Percentiles rank a stretch among this genome's conserved stretches.
These are phyloP conservation scores for Pilasporangium apinafurcum DNA, from an alignment of 352 stramenopile genomes.

Conservation along the genomic window DNA sequence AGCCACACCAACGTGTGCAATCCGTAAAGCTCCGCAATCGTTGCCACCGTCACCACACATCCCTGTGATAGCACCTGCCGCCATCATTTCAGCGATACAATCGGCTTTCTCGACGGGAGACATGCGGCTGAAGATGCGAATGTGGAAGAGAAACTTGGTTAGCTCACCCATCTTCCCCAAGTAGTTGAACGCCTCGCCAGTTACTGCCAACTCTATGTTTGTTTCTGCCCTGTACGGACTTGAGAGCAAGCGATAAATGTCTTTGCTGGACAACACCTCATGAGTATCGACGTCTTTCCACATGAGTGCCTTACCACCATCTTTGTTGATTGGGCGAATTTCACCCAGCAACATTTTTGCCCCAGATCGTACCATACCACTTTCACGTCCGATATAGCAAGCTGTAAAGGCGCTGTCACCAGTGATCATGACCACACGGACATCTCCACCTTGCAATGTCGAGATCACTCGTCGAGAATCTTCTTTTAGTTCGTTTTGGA, in stretches of 20 bases:
- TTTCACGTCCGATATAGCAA: slow-evolving; percentile 32
- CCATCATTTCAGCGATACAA: slow-evolving; percentile 25
- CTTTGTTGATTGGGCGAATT: slow-evolving; percentile 11
- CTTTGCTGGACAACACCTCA: slow-evolving; percentile 11
- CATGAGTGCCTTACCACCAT: slow-evolving; percentile 7
- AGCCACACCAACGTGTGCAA: slow-evolving; percentile 67
- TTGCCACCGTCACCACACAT: slow-evolving; percentile 61
- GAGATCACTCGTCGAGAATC: slow-evolving; percentile 48
- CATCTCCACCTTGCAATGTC: slow-evolving; percentile 47
- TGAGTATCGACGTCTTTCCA: slow-evolving; percentile 32
- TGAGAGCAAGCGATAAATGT: slow-evolving; percentile 17
- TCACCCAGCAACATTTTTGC: slow-evolving; percentile 27
- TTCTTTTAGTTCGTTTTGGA: slow-evolving; percentile 71
- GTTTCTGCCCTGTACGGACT: not conserved
- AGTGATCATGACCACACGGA: slow-evolving; percentile 70
- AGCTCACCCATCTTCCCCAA: slow-evolving; percentile 12
- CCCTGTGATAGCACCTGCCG: slow-evolving; percentile 17
- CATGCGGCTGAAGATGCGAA: slow-evolving; percentile 37
- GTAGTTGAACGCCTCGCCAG: slow-evolving; percentile 17
- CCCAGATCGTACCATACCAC: slow-evolving; percentile 16
- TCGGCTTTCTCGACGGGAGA: slow-evolving; percentile 22
- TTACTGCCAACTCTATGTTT: slow-evolving; percentile 28
- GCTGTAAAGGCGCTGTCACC: slow-evolving; percentile 52
- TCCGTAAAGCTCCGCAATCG: slow-evolving; percentile 69
- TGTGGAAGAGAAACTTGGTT: slow-evolving; percentile 18